Conservation (phyloP, 495 filamentous ascomycete species). For the Sordaria brevicollis region DNA sequence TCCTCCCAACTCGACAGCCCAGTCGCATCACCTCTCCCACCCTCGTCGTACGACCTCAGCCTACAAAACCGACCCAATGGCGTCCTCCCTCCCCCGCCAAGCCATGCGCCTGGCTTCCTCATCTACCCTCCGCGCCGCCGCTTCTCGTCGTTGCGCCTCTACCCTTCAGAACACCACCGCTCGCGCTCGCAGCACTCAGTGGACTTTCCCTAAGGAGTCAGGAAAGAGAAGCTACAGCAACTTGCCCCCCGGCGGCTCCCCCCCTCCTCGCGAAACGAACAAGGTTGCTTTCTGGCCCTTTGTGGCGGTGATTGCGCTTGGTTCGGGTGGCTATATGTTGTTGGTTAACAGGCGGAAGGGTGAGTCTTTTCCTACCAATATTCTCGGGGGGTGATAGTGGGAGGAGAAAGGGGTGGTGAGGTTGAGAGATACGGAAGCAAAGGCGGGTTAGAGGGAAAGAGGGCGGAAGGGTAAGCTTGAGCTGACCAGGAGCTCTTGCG, state of each 20-base stretch:
- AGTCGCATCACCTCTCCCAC: background rate
- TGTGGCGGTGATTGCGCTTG: slow-evolving; percentile 33
- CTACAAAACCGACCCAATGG: background rate
- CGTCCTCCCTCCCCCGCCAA: background rate
- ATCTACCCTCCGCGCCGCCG: slow-evolving; percentile 4
- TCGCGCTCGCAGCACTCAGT: slow-evolving; percentile 2
- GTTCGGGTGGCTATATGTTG: slow-evolving; percentile 36
- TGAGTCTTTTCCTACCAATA: slow-evolving; percentile 3
- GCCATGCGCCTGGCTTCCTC: background rate
- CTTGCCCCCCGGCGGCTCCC: slow-evolving; percentile 7
- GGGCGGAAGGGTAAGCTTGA: background rate
- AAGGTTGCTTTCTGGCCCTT: slow-evolving; percentile 43
- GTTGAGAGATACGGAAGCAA: background rate
- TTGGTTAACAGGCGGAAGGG: slow-evolving; percentile 27
- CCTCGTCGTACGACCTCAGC: background rate
- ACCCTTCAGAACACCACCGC: slow-evolving; percentile 17
- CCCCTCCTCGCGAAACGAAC: slow-evolving; percentile 16
- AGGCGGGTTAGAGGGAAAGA: background rate
- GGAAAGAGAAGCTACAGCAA: background rate
- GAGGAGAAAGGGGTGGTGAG: background rate
- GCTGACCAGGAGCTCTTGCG: background rate
- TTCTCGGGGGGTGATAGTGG: background rate
- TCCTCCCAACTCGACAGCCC: background rate
- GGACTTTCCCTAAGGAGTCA: background rate
- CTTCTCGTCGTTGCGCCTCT: background rate